These are phyloP conservation scores for Pythium chondricola DNA, from an alignment of 352 stramenopile genomes.

Conservation along the genomic window DNA sequence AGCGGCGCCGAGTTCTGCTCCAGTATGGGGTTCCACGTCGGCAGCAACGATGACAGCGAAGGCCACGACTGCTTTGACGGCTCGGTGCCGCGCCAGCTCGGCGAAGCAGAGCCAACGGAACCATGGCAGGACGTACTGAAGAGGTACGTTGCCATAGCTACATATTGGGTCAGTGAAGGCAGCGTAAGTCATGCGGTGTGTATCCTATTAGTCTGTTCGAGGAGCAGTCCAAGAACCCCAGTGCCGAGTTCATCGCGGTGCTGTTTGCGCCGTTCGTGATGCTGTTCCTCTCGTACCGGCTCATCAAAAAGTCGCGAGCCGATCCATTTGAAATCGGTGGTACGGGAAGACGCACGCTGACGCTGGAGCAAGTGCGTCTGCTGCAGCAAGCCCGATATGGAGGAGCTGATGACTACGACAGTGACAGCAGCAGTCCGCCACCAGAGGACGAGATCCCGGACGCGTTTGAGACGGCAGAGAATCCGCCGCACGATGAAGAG, in stretches of 20 bases:
- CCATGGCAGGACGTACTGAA: slow-evolving; percentile 44
- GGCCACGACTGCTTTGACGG: slow-evolving; percentile 80
- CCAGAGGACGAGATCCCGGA: slow-evolving; percentile 7
- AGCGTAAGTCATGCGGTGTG: too few species aligned
- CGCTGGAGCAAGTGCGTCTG: slow-evolving; percentile 58
- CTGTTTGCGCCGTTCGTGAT: slow-evolving; percentile 53
- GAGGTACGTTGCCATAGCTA: too few species aligned
- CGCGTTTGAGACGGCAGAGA: too few species aligned
- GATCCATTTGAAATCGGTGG: slow-evolving; percentile 24
- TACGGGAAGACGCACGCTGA: slow-evolving; percentile 32
- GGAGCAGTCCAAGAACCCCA: slow-evolving; percentile 67
- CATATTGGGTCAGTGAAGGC: too few species aligned
- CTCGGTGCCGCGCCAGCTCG: slow-evolving; percentile 52
- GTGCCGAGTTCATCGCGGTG: slow-evolving; percentile 50
- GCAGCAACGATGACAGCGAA: slow-evolving; percentile 51
- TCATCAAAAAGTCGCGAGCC: slow-evolving; percentile 39
- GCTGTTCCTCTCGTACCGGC: slow-evolving; percentile 41
- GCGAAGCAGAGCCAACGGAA: slow-evolving; percentile 48
- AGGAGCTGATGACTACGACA: slow-evolving; percentile 48
- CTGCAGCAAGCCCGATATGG: slow-evolving; percentile 68
- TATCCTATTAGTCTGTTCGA: slow-evolving; percentile 39
- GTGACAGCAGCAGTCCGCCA: slow-evolving; percentile 25
- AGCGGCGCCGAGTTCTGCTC: slow-evolving; percentile 60
- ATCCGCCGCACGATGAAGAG: slow-evolving; percentile 2
- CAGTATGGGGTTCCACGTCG: slow-evolving; percentile 79